Evolutionary conservation across 1,139 yeast species (phyloP).

Genomic region (Debaryomyces sp.): DNA sequence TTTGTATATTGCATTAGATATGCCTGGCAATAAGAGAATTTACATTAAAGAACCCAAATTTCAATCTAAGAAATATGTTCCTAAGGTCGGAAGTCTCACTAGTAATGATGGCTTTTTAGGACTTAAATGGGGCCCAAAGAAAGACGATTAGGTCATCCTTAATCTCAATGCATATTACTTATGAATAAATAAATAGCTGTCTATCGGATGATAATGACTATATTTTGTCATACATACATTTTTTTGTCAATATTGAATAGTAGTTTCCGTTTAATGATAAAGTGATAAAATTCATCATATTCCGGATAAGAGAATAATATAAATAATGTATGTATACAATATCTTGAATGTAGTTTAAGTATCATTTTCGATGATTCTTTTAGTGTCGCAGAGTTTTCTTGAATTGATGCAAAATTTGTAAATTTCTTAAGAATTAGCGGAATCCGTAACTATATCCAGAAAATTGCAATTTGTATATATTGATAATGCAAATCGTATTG

Average conservation of each 20-base stretch:
- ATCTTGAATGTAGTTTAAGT: background rate
- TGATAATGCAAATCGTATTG: background rate
- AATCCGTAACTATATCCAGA: background rate
- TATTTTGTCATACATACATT: background rate
- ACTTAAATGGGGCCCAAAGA: slow-evolving; percentile 82
- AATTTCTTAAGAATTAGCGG: background rate
- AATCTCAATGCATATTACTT: background rate
- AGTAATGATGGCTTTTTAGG: slow-evolving; percentile 67
- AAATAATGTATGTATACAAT: background rate
- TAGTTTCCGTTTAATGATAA: background rate
- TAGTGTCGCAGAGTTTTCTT: background rate
- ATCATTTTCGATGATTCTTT: background rate
- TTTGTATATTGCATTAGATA: slow-evolving; percentile 74
- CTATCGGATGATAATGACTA: background rate
- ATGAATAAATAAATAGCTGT: background rate
- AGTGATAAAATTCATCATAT: background rate
- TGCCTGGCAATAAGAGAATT: slow-evolving; percentile 67
- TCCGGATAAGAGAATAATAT: background rate
- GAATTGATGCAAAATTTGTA: background rate
- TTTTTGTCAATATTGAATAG: background rate
- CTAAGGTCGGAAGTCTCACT: slow-evolving; percentile 20
- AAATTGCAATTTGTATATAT: too few species aligned
- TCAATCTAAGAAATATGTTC: slow-evolving; percentile 39
- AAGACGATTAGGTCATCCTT: slow-evolving; percentile 33
- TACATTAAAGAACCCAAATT: slow-evolving; percentile 71